These are phyloP conservation scores for Colletotrichum eleusines DNA, from an alignment of 2,329 filamentous ascomycete genomes.

Conservation along the genomic window DNA sequence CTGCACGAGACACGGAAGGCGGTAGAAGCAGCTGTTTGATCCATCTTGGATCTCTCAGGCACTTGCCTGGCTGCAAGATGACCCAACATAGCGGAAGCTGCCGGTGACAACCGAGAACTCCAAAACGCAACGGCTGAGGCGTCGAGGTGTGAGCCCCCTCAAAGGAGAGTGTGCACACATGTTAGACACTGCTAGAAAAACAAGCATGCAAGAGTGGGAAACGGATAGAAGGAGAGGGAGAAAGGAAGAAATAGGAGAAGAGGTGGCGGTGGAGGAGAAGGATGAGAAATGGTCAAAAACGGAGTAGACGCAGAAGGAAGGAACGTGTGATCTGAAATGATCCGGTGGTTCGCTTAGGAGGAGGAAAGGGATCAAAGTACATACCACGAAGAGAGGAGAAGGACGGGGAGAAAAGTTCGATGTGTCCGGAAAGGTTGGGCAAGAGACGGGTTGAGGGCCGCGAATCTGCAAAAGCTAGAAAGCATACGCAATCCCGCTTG, in stretches of 20 bases:
- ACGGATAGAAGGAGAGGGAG: not conserved
- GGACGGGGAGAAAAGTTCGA: conserved; percentile 4
- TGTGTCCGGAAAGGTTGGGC: conserved; percentile 32
- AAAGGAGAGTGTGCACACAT: conserved; percentile 18
- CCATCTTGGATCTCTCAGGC: conserved; percentile 27
- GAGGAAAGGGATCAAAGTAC: conserved; percentile 3
- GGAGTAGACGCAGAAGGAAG: conserved; percentile 9
- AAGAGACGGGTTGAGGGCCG: conserved; percentile 35
- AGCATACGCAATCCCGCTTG: conserved; percentile 43
- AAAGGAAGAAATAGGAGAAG: not conserved
- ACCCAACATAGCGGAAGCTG: conserved; percentile 3
- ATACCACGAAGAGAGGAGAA: conserved; percentile 12
- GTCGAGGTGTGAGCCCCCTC: conserved; percentile 10
- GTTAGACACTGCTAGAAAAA: not conserved
- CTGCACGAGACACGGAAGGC: not conserved
- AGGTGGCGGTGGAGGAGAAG: not conserved
- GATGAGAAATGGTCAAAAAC: conserved; percentile 13
- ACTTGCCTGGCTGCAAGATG: conserved; percentile 23
- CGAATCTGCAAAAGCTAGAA: conserved; percentile 39
- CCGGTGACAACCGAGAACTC: conserved; percentile 17
- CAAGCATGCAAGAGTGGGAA: not conserved
- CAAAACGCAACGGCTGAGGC: conserved; percentile 28
- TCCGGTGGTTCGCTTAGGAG: not conserved
- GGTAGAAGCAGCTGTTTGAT: conserved; percentile 6
- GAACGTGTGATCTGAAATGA: not conserved